Evolutionary conservation across 768 basidiomycete genomes (phyloP).

Genomic region (Psilocybe cubensis): DNA sequence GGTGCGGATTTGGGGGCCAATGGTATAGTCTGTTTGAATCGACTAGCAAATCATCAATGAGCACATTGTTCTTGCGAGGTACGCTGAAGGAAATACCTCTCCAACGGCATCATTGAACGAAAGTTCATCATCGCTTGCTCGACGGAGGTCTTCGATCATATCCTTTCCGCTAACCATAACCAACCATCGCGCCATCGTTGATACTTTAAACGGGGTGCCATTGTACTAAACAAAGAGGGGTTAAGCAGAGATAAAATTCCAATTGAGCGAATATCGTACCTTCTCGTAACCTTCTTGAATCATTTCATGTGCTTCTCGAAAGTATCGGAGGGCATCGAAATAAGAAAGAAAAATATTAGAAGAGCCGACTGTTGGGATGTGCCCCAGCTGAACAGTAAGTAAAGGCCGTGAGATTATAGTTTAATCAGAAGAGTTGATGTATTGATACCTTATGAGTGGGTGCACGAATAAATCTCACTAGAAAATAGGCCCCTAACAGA

Average conservation of each 20-base stretch:
- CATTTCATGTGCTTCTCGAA: constrained; percentile 13
- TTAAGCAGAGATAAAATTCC: background rate
- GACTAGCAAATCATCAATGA: constrained; percentile 3
- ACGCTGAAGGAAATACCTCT: constrained; percentile 25
- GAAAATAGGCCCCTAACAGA: background rate
- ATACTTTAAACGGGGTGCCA: constrained; percentile 22
- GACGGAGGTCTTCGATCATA: constrained; percentile 52
- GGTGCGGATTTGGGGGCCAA: constrained; percentile 31
- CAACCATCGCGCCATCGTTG: constrained; percentile 17
- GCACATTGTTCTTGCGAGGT: background rate
- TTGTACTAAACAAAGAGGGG: constrained; percentile 13
- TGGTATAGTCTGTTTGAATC: constrained; percentile 36
- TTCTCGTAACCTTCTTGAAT: constrained; percentile 26
- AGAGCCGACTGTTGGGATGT: constrained; percentile 20
- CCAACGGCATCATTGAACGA: constrained; percentile 29
- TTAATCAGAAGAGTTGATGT: background rate
- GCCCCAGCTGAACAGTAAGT: constrained; percentile 12
- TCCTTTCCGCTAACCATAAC: constrained; percentile 41
- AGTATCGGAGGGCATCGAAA: constrained; percentile 14
- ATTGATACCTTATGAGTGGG: constrained; percentile 1
- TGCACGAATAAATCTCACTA: background rate
- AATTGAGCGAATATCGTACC: constrained; percentile 5
- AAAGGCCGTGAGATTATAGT: background rate
- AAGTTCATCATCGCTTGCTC: constrained; percentile 31
- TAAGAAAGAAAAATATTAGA: constrained; percentile 13